Evolutionary conservation across 148 eudicot genomes (phyloP).

Genomic region (Spergularia bocconei): DNA sequence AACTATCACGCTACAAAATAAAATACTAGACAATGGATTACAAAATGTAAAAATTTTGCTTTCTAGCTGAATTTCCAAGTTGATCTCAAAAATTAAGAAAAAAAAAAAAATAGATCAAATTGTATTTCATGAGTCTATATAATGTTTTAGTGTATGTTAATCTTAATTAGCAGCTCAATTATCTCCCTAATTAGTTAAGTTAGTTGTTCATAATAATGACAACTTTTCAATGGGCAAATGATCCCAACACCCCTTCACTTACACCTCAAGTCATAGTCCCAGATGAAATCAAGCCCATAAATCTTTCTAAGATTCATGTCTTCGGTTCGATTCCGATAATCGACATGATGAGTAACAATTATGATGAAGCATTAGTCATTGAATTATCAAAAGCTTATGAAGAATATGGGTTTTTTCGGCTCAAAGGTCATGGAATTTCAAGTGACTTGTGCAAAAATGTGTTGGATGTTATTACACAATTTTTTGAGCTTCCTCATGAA

Average conservation of each 20-base stretch:
- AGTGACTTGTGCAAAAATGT: conserved; percentile 22
- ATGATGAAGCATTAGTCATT: conserved; percentile 3
- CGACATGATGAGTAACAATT: conserved; percentile 19
- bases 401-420: conserved; percentile 36
- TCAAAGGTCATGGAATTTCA: conserved; percentile 39
- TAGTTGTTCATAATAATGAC: neutral
- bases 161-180: neutral
- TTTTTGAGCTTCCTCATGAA: conserved; percentile 31
- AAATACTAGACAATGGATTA: too few relatives aligned
- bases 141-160: too few relatives aligned
- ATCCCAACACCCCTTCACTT: conserved; percentile 19
- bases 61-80: too few relatives aligned
- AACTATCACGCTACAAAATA: too few relatives aligned
- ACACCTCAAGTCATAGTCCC: conserved; percentile 29
- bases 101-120: too few relatives aligned
- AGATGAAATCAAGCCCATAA: conserved; percentile 20
- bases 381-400: conserved; percentile 31
- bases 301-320: neutral
- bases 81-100: too few relatives aligned
- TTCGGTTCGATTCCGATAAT: conserved; percentile 16
- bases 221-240: conserved; percentile 29
- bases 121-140: too few relatives aligned
- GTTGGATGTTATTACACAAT: conserved; percentile 25
- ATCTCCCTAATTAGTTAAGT: neutral
- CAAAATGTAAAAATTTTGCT: too few relatives aligned